A percentile compares a stretch with the other conserved stretches of the same genome.
These are phyloP conservation scores for Choanephora cucurbitarum DNA, from an alignment of 371 early-diverging fungal genomes.

Conservation along the genomic window DNA sequence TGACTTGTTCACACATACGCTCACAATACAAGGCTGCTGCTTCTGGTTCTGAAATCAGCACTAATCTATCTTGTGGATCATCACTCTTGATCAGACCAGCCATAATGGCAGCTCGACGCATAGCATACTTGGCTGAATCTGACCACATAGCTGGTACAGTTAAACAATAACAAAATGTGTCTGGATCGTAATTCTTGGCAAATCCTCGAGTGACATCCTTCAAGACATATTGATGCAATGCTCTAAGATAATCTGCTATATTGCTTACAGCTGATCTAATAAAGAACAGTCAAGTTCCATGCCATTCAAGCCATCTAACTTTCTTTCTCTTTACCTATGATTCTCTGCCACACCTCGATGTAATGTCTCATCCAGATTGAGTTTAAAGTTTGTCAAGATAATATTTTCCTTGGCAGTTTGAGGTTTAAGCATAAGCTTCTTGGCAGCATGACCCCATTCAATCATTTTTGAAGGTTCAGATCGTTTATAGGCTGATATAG, in stretches of 20 bases:
- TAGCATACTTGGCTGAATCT: conserved; percentile 53
- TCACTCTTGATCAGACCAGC: conserved; percentile 48
- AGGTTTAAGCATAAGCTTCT: conserved; percentile 50
- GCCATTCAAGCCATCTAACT: no score
- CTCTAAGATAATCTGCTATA: conserved; percentile 44
- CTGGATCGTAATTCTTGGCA: conserved; percentile 45
- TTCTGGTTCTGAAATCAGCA: conserved; percentile 62
- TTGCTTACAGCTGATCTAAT: conserved; percentile 31
- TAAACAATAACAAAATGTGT: conserved; percentile 47
- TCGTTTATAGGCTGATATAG: conserved; percentile 42
- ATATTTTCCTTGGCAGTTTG: conserved; percentile 52
- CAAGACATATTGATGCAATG: conserved; percentile 41
- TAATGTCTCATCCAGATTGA: conserved; percentile 51
- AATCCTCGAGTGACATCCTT: conserved; percentile 44
- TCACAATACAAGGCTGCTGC: conserved; percentile 64
- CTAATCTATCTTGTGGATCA: conserved; percentile 55
- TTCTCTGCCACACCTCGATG: conserved; percentile 41
- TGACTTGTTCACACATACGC: conserved; percentile 54
- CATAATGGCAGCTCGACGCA: conserved; percentile 57
- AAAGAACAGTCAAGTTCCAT: no score
- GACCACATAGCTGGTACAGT: conserved; percentile 58
- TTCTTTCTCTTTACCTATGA: no score
- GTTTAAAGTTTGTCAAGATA: conserved; percentile 55
- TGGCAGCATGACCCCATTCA: conserved; percentile 60
- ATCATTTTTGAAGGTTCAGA: conserved; percentile 33